Base-by-base conservation (phyloP, 306 rosid species). In the Cyclanthera cordifolia region DNA sequence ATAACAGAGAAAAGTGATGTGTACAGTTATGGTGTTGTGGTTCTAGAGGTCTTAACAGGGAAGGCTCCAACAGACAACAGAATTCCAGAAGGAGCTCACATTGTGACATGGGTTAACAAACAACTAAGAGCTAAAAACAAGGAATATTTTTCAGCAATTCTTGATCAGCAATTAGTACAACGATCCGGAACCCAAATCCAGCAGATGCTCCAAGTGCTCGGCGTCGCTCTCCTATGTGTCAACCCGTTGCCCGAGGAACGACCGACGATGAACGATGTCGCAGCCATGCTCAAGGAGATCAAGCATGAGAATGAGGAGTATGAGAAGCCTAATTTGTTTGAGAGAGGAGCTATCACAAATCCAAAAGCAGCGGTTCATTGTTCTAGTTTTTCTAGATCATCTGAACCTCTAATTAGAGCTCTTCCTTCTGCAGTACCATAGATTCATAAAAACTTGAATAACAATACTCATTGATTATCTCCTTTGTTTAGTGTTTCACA, bases 271-370 rank as follows among this genome's bases (percentile, higher is more conserved):
- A 89, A 87, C 75, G 98, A 89, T 70, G 91, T 93, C 15, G 69
- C 96, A 3, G 89, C 89, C 63, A 89, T 89, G 98, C 88, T 93
- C 76, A 87, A 87, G 70, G 96, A 93, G 83, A 93, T 93, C 75
- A 79, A 69, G 56, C 88, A 80, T 14, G 95, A 79, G 47, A 81
- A 59, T 46, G 89, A 87, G 56, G 37, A 32, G 37, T 84, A 78
- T n/a, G 88, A 90, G 70, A 87, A 89, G 64, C 83, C 84, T 17
- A 79, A 72, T 63, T 47, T 78, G 32, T 82, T 79, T 63, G 78
- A 79, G 34, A 86, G 81, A 74, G 85, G 76, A 75, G 75, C 71
- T 43, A 72, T 74, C 57, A 37, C 77, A 39, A 84, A 80, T 70
- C 82, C 76, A 25, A 84, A 81, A 78, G 85, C 87, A 75, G 74